Evolutionary conservation across 768 basidiomycete genomes (phyloP), one percentile per base, ranked within the genome.

Genomic region (Tricholoma furcatifolium): DNA sequence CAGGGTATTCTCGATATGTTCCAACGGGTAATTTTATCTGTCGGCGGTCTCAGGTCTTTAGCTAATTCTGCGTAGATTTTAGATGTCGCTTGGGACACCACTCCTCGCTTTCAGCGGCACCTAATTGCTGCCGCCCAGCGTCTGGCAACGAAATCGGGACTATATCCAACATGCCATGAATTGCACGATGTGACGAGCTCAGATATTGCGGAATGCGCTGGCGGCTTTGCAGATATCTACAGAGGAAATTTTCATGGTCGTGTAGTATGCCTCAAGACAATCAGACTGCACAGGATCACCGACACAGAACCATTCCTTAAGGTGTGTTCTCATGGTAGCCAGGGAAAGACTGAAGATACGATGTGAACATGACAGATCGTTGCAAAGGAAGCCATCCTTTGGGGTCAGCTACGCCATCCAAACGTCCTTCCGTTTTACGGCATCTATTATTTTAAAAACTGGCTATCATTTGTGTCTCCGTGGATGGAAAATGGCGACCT

Each of bases 401-500:
- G 43, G 50, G 18, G 18, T 15, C 27, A 21, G 8, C 20, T 44
- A 14, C n/a, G 11, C 12, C 50, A 51, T n/a, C 50, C 20, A 30
- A 51, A 51, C 21, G 43, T 51, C 17, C 43, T 51, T 8, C 43
- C 20, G 2, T 45, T 54, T 30, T 15, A 39, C 24, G 53, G 53
- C 6, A 38, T 54, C 21, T 30, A 42, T 35, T 43, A 18, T 38
- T 48, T 48, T 24, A n/a, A 20, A n/a, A 23, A 47, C 14, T 35
- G 18, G 17, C 17, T 48, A n/a, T 49, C 21, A 10, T 43, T 54
- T 24, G 42, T 54, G 7, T 10, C 53, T 6, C 47, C 47, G 10
- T 54, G 53, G 53, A 54, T 54, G 47, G 27, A 38, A 6, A 43
- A 48, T 7, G 47, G 53, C 14, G 35, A 54, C 34, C 27, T 54